Conservation (phyloP, 1,284 basidiomycete genomes). For the Ustanciosporium gigantosporum region DNA sequence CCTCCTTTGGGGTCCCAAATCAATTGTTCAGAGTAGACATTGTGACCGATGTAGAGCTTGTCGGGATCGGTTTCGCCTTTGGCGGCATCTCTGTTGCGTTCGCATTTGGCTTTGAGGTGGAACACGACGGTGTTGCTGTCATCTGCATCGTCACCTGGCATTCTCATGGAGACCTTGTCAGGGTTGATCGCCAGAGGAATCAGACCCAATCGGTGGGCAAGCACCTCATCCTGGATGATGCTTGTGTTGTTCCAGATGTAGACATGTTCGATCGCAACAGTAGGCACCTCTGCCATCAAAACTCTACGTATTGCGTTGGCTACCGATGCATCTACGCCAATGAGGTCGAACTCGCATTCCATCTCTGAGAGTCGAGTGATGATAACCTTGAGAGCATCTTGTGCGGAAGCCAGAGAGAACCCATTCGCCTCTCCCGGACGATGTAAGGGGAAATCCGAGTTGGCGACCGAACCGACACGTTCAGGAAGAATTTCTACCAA, state of each 20-base stretch:
- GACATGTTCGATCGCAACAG: conserved; percentile 88
- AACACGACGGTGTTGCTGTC: conserved; percentile 94
- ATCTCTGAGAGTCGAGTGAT: conserved; percentile 50
- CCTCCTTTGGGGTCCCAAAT: conserved; percentile 85
- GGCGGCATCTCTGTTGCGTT: conserved; percentile 66
- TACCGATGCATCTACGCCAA: conserved; percentile 93
- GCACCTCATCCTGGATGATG: conserved; percentile 91
- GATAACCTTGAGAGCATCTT: conserved; percentile 34
- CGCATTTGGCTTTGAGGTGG: conserved; percentile 74
- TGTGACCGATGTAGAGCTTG: conserved; percentile 43
- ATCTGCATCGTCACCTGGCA: conserved; percentile 66
- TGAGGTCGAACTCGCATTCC: conserved; percentile 85
- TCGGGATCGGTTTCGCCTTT: conserved; percentile 64
- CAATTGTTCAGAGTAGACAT: conserved; percentile 77
- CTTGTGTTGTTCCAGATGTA: conserved; percentile 96
- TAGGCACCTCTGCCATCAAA: conserved; percentile 83
- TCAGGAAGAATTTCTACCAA: conserved; percentile 57
- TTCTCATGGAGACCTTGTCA: conserved; percentile 64
- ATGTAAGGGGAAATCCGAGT: conserved; percentile 52
- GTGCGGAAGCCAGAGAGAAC: conserved; percentile 37
- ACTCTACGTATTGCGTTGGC: conserved; percentile 92
- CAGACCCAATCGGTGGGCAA: conserved; percentile 86
- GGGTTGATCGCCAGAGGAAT: conserved; percentile 89
- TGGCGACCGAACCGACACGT: conserved; percentile 52
- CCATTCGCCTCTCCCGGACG: conserved; percentile 37